Percentiles rank a stretch among this genome's conserved stretches.
phyloP scores from a whole-genome alignment of 768 basidiomycete genomes.

The Trametes cinnabarina region DNA sequence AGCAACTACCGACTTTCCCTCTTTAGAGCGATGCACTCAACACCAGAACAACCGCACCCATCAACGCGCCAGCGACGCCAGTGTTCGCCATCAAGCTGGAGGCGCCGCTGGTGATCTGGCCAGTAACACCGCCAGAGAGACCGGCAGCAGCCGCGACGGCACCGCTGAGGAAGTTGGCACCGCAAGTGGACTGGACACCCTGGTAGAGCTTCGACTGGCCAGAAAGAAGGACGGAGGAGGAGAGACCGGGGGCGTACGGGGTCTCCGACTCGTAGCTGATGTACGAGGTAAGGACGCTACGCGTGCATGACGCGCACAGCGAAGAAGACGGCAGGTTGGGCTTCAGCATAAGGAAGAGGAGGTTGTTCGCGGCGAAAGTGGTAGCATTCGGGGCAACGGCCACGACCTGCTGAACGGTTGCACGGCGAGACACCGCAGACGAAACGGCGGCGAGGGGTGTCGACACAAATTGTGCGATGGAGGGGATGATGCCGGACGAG shows the following conservation, averaged over 20 bases:
- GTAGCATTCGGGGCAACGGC: conserved; percentile 50
- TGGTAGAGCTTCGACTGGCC: conserved; percentile 67
- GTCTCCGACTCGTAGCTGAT: conserved; percentile 67
- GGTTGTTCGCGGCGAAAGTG: conserved; percentile 55
- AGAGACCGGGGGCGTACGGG: conserved; percentile 77
- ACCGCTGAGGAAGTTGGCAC: conserved; percentile 63
- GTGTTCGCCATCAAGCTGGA: conserved; percentile 29
- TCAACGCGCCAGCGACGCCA: conserved; percentile 30
- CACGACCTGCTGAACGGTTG: conserved; percentile 32
- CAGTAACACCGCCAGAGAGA: conserved; percentile 38
- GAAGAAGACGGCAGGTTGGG: conserved; percentile 43
- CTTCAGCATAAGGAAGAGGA: conserved; percentile 79
- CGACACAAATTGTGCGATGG: conserved; percentile 29
- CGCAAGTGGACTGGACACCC: conserved; percentile 63
- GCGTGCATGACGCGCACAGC: conserved; percentile 84
- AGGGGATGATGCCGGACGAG: conserved; percentile 15
- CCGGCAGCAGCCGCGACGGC: conserved; percentile 69
- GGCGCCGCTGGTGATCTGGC: conserved; percentile 30
- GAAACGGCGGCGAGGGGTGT: conserved; percentile 20
- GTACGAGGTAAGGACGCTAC: conserved; percentile 72
- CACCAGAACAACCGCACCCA: conserved; percentile 35
- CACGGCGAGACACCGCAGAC: conserved; percentile 21
- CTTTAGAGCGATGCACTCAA: conserved; percentile 30
- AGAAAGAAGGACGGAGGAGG: conserved; percentile 58
- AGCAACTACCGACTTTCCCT: conserved; percentile 9